phyloP scores from a whole-genome alignment of 2,329 filamentous ascomycete genomes.

The Colletotrichum sp. region DNA sequence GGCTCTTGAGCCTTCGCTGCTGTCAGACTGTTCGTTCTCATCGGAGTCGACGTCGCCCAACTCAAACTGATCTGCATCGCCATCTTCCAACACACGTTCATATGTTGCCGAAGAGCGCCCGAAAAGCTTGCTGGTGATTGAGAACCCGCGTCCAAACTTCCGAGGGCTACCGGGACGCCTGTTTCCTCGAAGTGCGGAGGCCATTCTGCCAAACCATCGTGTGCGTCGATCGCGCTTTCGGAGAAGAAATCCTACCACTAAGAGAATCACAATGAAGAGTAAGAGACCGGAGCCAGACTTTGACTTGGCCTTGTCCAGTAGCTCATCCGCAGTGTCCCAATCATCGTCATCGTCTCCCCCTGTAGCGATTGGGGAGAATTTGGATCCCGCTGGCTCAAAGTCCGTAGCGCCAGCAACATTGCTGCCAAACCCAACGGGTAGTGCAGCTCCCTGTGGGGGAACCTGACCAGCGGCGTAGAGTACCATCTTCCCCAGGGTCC shows the following conservation, averaged over 20 bases:
- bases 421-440: constrained; percentile 92
- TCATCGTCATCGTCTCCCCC: constrained; percentile 51
- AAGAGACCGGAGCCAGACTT: constrained; percentile 76
- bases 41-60: constrained; percentile 71
- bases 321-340: constrained; percentile 57
- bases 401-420: constrained; percentile 75
- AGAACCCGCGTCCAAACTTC: constrained; percentile 52
- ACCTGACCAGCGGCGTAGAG: constrained; percentile 93
- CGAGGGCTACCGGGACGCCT: constrained; percentile 50
- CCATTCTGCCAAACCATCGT: constrained; percentile 62
- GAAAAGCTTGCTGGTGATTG: constrained; percentile 70
- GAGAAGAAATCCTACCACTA: constrained; percentile 74
- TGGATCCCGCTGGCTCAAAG: constrained; percentile 82
- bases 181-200: constrained; percentile 42
- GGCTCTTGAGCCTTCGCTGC: constrained; percentile 58
- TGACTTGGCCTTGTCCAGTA: constrained; percentile 71
- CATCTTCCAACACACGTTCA: constrained; percentile 86
- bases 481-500: constrained; percentile 96
- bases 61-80: constrained; percentile 77
- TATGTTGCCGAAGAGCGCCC: constrained; percentile 65
- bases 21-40: constrained; percentile 69
- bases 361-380: constrained; percentile 37
- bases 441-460: constrained; percentile 59
- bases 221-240: constrained; percentile 79
- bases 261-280: constrained; percentile 76